Evolutionary conservation across 1,284 basidiomycete species (phyloP), one percentile per base, ranked within the genome.

Genomic region (Sanguinoderma infundibulare): DNA sequence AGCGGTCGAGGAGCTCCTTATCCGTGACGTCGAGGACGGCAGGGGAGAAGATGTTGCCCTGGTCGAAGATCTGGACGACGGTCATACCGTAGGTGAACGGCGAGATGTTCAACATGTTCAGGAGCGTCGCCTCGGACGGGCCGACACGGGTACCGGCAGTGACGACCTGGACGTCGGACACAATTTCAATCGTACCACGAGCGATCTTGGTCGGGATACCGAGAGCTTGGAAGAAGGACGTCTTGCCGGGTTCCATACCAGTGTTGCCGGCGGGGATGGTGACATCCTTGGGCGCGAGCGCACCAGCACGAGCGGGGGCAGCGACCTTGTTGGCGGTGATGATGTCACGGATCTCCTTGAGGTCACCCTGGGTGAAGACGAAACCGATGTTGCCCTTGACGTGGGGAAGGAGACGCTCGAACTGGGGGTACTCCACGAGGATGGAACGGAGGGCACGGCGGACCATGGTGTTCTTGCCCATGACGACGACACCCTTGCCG

Each of bases 381-480:
- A 99, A 99, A 65, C 97, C 97, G 72, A 99, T 94, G 89, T 99
- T 99, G 71, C 96, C 96, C 79, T 86, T 93, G 83, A 99, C 85
- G 84, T 94, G 89, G 68, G 96, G 97, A 67, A 99, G 89, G 77
- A 99, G 89, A 78, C 90, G 92, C 84, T 99, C 97, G 84, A 92
- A 96, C 76, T 96, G 90, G 66, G 98, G 97, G 84, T 83, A 87
- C 75, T 98, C 97, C 69, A 85, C 65, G 73, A 98, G 85, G 78
- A 98, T 89, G 76, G 90, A 85, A 72, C 97, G 95, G 69, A 99
- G 87, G 63, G 96, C 97, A 76, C 97, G 95, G 82, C 97, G 94
- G 74, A 98, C 96, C 98, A 99, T 98, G 77, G 98, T 99, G 91
- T 99, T 99, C 86, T 99, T 99, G 77, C 97, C 97, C 98, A 99